Evolutionary conservation across 1,139 yeast species (phyloP).

Genomic region (Hansenula lynferdii): DNA sequence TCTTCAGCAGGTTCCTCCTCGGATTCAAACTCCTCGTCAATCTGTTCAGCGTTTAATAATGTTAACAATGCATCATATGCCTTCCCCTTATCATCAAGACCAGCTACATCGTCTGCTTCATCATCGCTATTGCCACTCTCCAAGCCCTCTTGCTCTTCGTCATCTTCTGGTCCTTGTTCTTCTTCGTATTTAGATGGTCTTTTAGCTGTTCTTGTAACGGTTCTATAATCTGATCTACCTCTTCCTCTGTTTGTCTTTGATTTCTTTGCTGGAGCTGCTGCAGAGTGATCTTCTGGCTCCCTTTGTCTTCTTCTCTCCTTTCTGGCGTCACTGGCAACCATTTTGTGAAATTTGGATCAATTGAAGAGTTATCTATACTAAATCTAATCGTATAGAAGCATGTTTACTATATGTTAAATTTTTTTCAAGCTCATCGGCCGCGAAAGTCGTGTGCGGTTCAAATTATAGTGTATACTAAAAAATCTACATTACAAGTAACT

Average conservation of each 20-base stretch:
- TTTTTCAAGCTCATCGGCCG: too few species aligned
- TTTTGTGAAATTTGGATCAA: too few species aligned
- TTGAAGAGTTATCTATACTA: too few species aligned
- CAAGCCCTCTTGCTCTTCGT: conserved; percentile 19
- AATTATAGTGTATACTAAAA: too few species aligned
- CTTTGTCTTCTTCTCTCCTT: conserved; percentile 36
- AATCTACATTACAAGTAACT: too few species aligned
- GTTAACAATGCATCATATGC: conserved; percentile 79
- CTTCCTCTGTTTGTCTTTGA: conserved; percentile 39
- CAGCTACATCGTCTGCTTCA: conserved; percentile 7
- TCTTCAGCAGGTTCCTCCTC: too few species aligned
- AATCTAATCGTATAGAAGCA: too few species aligned
- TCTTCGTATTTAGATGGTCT: conserved; percentile 25
- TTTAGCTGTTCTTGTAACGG: conserved; percentile 50
- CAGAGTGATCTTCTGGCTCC: not conserved
- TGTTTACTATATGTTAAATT: too few species aligned
- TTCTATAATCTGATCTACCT: conserved; percentile 58
- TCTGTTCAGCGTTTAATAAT: conserved; percentile 51
- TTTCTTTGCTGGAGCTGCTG: conserved; percentile 6
- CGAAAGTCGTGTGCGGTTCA: too few species aligned
- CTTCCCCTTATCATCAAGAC: conserved; percentile 32
- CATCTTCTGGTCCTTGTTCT: conserved; percentile 16
- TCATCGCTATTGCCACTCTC: conserved; percentile 11
- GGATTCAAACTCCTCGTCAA: conserved; percentile 28
- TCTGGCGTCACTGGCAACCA: conserved; percentile 40